These are phyloP conservation scores for Dactylis glomerata DNA, from an alignment of 176 grass and related monocot genomes.

Conservation along the genomic window DNA sequence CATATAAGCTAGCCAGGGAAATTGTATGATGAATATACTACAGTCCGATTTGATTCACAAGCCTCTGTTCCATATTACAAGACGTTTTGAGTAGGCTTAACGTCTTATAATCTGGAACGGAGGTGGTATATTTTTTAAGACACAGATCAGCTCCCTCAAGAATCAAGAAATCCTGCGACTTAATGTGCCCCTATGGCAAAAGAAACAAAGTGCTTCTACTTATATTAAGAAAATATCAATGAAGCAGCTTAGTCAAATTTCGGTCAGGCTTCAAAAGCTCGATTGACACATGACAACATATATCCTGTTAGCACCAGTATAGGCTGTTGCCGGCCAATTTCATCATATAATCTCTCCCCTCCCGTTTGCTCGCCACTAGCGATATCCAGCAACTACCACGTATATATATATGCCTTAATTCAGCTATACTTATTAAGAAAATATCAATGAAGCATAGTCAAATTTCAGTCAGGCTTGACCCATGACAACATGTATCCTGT, in stretches of 20 bases:
- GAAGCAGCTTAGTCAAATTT: neutral
- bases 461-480: neutral
- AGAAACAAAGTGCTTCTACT: neutral
- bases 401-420: too few species aligned
- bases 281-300: too few species aligned
- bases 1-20: neutral
- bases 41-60: neutral
- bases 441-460: too few species aligned
- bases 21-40: neutral
- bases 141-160: neutral
- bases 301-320: too few species aligned
- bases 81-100: too few species aligned
- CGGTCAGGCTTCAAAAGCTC: neutral
- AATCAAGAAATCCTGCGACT: neutral
- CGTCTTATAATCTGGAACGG: too few species aligned
- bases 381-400: too few species aligned
- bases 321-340: too few species aligned
- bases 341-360: too few species aligned
- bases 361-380: too few species aligned
- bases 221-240: neutral
- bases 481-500: neutral
- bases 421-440: too few species aligned
- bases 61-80: too few species aligned
- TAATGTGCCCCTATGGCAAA: neutral
- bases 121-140: neutral